phyloP scores from a whole-genome alignment of 2,329 filamentous ascomycete genomes.

The Exophiala mesophila region DNA sequence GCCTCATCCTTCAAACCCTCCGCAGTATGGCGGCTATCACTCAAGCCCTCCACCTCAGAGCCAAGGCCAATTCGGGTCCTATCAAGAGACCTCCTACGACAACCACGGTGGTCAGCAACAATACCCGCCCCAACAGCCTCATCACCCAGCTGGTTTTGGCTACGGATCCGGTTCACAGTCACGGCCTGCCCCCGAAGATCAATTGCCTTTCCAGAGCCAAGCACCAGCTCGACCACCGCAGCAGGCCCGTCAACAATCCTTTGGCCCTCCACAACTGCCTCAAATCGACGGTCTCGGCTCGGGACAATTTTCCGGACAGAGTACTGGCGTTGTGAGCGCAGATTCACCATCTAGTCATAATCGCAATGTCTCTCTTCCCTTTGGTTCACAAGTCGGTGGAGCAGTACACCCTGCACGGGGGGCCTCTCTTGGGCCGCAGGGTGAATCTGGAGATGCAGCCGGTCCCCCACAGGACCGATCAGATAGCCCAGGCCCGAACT shows the following conservation, averaged over 20 bases:
- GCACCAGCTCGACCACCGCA: constrained; percentile 1
- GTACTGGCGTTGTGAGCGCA: constrained; percentile 5
- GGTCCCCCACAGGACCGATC: not conserved
- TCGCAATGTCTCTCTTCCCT: constrained; percentile 2
- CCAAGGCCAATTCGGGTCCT: constrained; percentile 5
- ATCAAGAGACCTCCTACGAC: constrained; percentile 6
- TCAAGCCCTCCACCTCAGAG: constrained; percentile 21
- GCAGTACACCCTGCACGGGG: not conserved
- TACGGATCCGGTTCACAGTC: constrained; percentile 10
- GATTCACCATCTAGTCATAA: constrained; percentile 1
- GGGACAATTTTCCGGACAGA: constrained; percentile 6
- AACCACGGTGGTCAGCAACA: not conserved
- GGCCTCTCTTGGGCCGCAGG: not conserved
- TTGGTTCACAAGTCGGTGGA: not conserved
- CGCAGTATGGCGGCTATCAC: constrained; percentile 3
- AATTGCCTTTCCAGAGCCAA: constrained; percentile 1
- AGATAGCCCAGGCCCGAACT: not conserved
- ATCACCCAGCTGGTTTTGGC: constrained; percentile 6
- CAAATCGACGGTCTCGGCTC: constrained; percentile 8
- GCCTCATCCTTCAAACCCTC: too few relatives aligned
- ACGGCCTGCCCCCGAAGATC: constrained; percentile 2
- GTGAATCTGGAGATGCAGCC: not conserved
- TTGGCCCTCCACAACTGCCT: constrained; percentile 14
- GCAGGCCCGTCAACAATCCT: constrained; percentile 8
- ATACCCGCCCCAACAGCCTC: not conserved